Evolutionary conservation across 2,329 filamentous ascomycete species (phyloP).

Genomic region (Venturia nashicola): DNA sequence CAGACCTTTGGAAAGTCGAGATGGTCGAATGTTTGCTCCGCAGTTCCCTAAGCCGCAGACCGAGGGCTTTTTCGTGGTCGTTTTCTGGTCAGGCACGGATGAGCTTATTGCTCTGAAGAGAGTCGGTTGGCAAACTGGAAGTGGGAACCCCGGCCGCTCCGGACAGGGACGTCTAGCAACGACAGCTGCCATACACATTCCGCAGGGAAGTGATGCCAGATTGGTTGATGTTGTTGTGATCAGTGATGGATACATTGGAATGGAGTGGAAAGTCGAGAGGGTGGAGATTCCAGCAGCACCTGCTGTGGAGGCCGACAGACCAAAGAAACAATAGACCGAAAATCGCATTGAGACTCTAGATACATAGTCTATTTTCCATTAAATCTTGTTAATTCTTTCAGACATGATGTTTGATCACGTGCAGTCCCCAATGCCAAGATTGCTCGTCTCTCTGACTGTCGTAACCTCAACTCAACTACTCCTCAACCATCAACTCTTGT

Average conservation of each 20-base stretch:
- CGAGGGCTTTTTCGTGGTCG: conserved; percentile 81
- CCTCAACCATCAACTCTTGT: too few species aligned
- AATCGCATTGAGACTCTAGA: too few species aligned
- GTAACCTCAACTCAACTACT: too few species aligned
- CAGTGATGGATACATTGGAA: conserved; percentile 78
- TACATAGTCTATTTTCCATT: too few species aligned
- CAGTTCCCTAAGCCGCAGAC: conserved; percentile 88
- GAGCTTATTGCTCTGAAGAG: conserved; percentile 81
- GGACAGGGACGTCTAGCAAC: conserved; percentile 34
- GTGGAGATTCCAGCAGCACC: conserved; percentile 37
- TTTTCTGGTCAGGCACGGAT: conserved; percentile 54
- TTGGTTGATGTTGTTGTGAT: conserved; percentile 64
- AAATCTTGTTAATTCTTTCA: too few species aligned
- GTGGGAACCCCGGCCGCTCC: conserved; percentile 1
- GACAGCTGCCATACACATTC: conserved; percentile 48
- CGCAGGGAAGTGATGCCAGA: conserved; percentile 39
- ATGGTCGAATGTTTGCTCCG: conserved; percentile 67
- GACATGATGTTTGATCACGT: background rate
- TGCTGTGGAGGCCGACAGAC: background rate
- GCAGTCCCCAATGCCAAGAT: background rate
- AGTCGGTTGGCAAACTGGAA: conserved; percentile 53
- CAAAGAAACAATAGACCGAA: background rate
- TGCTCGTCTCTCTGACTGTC: too few species aligned
- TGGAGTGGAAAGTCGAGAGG: conserved; percentile 47
- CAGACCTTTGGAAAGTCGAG: conserved; percentile 37